Evolutionary conservation across 495 filamentous ascomycete species (phyloP), one percentile per base, ranked within the genome.

Genomic region (Tricharina praecox): DNA sequence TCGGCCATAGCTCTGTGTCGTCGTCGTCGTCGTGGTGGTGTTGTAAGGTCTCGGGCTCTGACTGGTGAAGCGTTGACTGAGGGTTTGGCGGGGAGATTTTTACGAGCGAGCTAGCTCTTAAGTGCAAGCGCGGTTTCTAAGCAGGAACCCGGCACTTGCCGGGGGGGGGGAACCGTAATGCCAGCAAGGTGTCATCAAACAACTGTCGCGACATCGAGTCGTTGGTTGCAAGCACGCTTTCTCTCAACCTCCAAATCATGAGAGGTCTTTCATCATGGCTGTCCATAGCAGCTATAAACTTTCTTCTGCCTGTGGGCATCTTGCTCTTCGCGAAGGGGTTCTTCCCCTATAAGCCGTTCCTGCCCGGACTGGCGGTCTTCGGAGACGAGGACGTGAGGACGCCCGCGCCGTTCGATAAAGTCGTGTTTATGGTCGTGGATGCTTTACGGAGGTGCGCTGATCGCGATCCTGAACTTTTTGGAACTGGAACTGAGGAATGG

Each of bases 381-480:
- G 68, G 74, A 47, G 53, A 66, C 13, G 48, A 65, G 20, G 64
- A 72, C 59, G 68, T 62, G 11, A 60, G 69, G 2, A 68, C 66
- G 34, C 72, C 71, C 23, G 65, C 72, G 35, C 70, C 77, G 1
- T 99, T 99, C 63, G 77, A 95, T 54, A 86, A 78, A 54, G 68
- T 96, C 42, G 70, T 99, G 41, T 93, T 99, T 63, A 95, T 99
- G 88, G 90, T 99, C 7, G 75, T 99, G 7, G 90, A 99, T 73
- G 87, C 90, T 26, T 66, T 96, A 55, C 70, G 87, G 60, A 93
- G 85, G 85, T 93, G 69, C n/a, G n/a, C 45, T 18, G 39, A 38
- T 20, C 35, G 36, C 25, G 24, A 20, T 37, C 5, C 11, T 28
- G 23, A 61, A 63, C 43, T 59, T 19, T 8, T 36, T 26, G 39